Base-by-base conservation (phyloP, 371 early-diverging fungal genomes). In the Parasitella parasitica region DNA sequence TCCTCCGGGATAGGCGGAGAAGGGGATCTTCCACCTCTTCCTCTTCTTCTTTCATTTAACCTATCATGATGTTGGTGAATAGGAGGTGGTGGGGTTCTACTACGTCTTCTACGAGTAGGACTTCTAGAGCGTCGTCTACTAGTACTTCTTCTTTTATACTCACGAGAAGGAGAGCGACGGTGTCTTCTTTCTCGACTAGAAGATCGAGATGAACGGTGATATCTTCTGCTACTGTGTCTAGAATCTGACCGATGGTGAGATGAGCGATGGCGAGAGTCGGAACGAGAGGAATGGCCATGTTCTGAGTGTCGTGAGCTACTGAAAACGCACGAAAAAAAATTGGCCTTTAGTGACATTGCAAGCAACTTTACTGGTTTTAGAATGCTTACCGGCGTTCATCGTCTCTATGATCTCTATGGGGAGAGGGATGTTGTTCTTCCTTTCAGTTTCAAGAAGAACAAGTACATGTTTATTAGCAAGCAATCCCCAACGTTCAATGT, bases 1-100 rank as follows among this genome's bases (percentile, higher is more conserved):
- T 83, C 76, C 67, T 89, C 90, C 56, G 86, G 85, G 26, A 89
- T 80, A 16, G 82, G 83, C 12, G 91, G 91, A 16, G 91, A 89
- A 50, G 86, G 89, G 26, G 91, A 90, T 59, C 90, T 69, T 34
- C 80, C 73, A 34, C 77, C 58, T 59, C 73, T 59, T 50, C 60
- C 27, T 48, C 39, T 66, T 60, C 50, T 34, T 52, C 39, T 51
- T 56, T 51, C 56, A 30, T 28, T 57, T 56, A 39, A 56, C 51
- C 66, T 59, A 43, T 66, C 76, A 63, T 61, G 72, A 72, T 73
- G 63, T 54, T 75, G 64, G 12, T 78, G 69, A 54, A 64, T 66
- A 62, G 59, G 68, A 61, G 71, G 39, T 46, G 72, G 71, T 51
- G 63, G 57, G n/a, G 43, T 51, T 24, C 35, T 61, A 51, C 65